Evolutionary conservation across 352 stramenopile species (phyloP), one percentile per base, ranked within the genome.

Genomic region (Phytophthora sp.): DNA sequence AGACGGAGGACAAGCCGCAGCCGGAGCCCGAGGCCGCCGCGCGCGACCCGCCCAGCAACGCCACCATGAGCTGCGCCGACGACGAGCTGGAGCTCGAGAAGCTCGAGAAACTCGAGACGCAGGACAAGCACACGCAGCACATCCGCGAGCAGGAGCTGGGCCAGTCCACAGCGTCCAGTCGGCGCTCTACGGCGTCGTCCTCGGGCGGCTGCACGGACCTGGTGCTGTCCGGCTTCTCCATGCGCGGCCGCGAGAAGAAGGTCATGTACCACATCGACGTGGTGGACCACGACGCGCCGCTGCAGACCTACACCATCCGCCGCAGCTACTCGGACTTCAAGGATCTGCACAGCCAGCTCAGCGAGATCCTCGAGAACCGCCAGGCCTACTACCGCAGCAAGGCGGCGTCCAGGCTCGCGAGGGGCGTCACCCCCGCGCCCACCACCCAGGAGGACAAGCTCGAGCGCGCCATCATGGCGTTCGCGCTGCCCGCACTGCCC

Each of bases 231-330:
- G 77, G 82, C 30, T 92, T 87, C 65, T 90, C 81, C 31, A 87
- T 89, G 72, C 65, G 72, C 17, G 84, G 79, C 0, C 65, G 68
- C 8, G 84, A 92, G 67, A 92, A 90, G 72, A 86, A 82, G 32
- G 87, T 93, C 51, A 92, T 95, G 87, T 95, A 94, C 65, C 87
- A 95, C 65, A 89, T 95, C 46, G 87, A 95, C 63, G 82, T 95
- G 34, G 75, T 89, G 37, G 72, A 83, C 62, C 76, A 79, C 43
- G 75, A 91, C 51, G 85, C 75, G 43, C 80, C 87, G 24, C 75
- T 94, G 23, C 77, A 87, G 55, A 94, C 87, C 20, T 95, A 95
- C 62, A 95, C 87, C 13, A 95, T 95, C 68, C 83, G 87, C 7
- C 84, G 84, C 21, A 91, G 87, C 45, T 95, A 91, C 66, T 88